Evolutionary conservation across 148 eudicot genomes (phyloP).

Genomic region (Fagopyrum tataricum): DNA sequence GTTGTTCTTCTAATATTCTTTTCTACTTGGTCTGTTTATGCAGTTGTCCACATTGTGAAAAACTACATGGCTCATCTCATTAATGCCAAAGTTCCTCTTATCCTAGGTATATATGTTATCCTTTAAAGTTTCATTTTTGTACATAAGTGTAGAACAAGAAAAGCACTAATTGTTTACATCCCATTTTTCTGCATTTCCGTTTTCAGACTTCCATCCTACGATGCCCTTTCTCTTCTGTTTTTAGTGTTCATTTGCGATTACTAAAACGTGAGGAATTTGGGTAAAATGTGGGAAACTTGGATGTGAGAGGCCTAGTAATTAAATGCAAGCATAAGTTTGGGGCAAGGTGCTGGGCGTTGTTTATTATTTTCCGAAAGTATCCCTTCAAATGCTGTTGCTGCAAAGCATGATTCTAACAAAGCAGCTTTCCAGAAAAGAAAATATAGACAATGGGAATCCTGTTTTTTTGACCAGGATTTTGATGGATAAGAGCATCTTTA

Average conservation of each 20-base stretch:
- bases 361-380: background rate
- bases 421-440: background rate
- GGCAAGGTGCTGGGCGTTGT: background rate
- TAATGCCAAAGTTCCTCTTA: slow-evolving; percentile 73
- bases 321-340: background rate
- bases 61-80: slow-evolving; percentile 66
- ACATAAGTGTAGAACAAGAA: background rate
- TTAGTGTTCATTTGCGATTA: background rate
- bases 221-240: background rate
- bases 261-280: background rate
- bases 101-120: slow-evolving; percentile 49
- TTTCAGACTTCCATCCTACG: background rate
- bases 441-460: background rate
- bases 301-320: background rate
- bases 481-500: too few relatives aligned
- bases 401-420: too few relatives aligned
- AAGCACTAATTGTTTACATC: background rate
- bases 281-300: background rate
- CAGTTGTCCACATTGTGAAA: slow-evolving; percentile 92
- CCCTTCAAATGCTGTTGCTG: background rate
- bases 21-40: slow-evolving; percentile 23
- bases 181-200: background rate
- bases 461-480: background rate
- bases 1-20: slow-evolving; percentile 16
- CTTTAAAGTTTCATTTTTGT: background rate